Percentiles rank a stretch among this genome's conserved stretches.
Conservation (phyloP, 768 basidiomycete genomes). For the Rubroboletus satanas region DNA sequence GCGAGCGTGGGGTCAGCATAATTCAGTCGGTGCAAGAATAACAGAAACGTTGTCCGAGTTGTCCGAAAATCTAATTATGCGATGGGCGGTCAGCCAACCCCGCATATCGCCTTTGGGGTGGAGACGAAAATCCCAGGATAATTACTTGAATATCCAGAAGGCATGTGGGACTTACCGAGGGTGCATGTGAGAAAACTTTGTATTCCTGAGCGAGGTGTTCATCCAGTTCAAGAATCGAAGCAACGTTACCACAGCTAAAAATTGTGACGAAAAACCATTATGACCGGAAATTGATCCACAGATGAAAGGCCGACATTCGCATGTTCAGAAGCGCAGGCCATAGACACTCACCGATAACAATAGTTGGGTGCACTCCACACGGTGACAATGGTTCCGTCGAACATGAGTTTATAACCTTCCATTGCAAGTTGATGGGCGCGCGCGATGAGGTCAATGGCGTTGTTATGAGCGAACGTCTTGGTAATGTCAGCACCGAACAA, state of each 20-base stretch:
- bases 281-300: constrained; percentile 25
- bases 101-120: constrained; percentile 27
- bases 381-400: constrained; percentile 90
- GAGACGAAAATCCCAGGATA: constrained; percentile 9
- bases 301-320: constrained; percentile 14
- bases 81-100: constrained; percentile 15
- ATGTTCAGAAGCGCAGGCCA: constrained; percentile 10
- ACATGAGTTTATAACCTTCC: constrained; percentile 98
- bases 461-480: constrained; percentile 84
- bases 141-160: constrained; percentile 13
- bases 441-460: constrained; percentile 92
- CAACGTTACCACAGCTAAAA: constrained; percentile 88
- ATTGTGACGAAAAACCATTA: constrained; percentile 12
- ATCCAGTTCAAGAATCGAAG: constrained; percentile 91
- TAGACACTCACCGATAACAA: constrained; percentile 77
- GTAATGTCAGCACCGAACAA: constrained; percentile 93
- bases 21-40: neutral
- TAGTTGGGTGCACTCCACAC: constrained; percentile 99
- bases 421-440: constrained; percentile 96
- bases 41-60: neutral
- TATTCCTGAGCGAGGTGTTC: constrained; percentile 92
- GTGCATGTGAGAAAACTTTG: constrained; percentile 91
- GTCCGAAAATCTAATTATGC: constrained; percentile 3
- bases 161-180: constrained; percentile 54
- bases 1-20: constrained; percentile 2